Percentiles rank a stretch among this genome's conserved stretches.
phyloP scores from a whole-genome alignment of 352 stramenopile species.

The Globisporangium yorkense region DNA sequence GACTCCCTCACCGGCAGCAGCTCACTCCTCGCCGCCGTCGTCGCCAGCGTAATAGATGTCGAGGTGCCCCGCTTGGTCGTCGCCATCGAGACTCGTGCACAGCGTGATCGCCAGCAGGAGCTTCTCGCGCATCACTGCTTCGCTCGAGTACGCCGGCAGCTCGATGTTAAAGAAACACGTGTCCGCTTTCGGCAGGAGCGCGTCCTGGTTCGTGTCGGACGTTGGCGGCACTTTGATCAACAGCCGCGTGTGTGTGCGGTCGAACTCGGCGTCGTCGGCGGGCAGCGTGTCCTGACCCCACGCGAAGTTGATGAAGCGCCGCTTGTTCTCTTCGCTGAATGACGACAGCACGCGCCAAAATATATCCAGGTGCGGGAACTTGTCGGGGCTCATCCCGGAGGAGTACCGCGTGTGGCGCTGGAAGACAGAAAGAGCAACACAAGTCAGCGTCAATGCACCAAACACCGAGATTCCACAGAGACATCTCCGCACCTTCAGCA shows the following conservation, averaged over 20 bases:
- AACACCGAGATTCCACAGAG: constrained; percentile 3
- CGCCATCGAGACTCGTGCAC: constrained; percentile 79
- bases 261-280: constrained; percentile 73
- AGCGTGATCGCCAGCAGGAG: constrained; percentile 68
- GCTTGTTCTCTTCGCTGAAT: constrained; percentile 74
- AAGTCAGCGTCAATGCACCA: constrained; percentile 2
- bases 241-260: constrained; percentile 65
- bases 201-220: constrained; percentile 35
- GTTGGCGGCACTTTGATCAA: constrained; percentile 60
- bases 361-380: constrained; percentile 64
- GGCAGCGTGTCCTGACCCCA: constrained; percentile 80
- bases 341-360: constrained; percentile 64
- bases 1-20: constrained; percentile 16
- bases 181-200: constrained; percentile 65
- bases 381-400: constrained; percentile 65
- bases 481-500: constrained; percentile 55
- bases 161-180: constrained; percentile 88
- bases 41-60: constrained; percentile 71
- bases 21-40: constrained; percentile 43
- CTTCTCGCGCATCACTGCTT: constrained; percentile 64
- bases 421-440: constrained; percentile 27
- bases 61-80: constrained; percentile 60
- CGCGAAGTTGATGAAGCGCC: constrained; percentile 80
- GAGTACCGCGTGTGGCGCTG: constrained; percentile 75
- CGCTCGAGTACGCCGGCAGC: constrained; percentile 66